phyloP scores from a whole-genome alignment of 106 monocot species.

The Apostasia ramifera region DNA sequence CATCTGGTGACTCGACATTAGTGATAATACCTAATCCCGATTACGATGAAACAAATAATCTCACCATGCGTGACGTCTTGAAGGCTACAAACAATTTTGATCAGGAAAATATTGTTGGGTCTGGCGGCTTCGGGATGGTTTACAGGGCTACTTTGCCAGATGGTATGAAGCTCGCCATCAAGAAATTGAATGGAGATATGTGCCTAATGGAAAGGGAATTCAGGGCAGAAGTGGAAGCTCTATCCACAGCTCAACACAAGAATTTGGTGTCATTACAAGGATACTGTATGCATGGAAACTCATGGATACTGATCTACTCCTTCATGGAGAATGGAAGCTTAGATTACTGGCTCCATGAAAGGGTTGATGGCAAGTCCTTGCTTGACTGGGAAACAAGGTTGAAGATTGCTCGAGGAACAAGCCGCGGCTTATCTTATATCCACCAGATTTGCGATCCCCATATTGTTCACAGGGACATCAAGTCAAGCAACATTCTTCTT shows the following conservation, averaged over 20 bases:
- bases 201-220: conserved; percentile 17
- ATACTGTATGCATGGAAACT: conserved; percentile 6
- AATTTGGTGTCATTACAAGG: conserved; percentile 10
- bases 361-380: not conserved
- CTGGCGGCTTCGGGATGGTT: conserved; percentile 5
- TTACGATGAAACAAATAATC: not conserved
- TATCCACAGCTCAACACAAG: conserved; percentile 13
- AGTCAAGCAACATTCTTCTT: conserved; percentile 89
- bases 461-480: conserved; percentile 94
- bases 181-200: conserved; percentile 4
- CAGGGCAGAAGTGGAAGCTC: conserved; percentile 13
- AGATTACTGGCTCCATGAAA: conserved; percentile 13
- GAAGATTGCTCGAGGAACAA: conserved; percentile 20
- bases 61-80: not conserved
- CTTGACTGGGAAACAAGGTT: conserved; percentile 9
- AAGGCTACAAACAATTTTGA: conserved; percentile 11
- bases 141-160: conserved; percentile 9
- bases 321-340: conserved; percentile 14
- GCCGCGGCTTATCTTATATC: conserved; percentile 74
- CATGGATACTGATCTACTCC: conserved; percentile 9
- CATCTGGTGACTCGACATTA: not conserved
- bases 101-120: conserved; percentile 7
- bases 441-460: conserved; percentile 90
- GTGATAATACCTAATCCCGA: not conserved
- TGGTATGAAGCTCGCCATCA: conserved; percentile 11